Percentiles rank a stretch among this genome's conserved stretches.
phyloP scores from a whole-genome alignment of 768 basidiomycete genomes.

The Amanita rimosa region DNA sequence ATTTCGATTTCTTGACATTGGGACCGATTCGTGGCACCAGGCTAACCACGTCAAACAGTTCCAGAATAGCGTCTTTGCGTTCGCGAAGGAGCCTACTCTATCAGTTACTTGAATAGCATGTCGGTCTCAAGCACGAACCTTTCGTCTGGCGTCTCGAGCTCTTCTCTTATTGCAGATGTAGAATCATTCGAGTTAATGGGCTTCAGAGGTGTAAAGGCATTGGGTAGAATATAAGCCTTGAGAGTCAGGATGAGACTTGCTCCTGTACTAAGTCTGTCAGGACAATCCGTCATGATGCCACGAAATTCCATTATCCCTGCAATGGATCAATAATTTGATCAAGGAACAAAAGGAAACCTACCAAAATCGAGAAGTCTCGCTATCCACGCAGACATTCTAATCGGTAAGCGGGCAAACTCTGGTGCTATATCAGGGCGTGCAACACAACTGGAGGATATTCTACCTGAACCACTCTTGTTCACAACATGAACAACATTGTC shows the following conservation, averaged over 20 bases:
- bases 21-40: conserved; percentile 52
- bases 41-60: conserved; percentile 62
- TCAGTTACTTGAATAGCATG: neutral
- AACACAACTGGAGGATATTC: neutral
- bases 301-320: conserved; percentile 57
- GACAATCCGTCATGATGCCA: conserved; percentile 71
- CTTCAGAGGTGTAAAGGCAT: conserved; percentile 51
- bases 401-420: conserved; percentile 75
- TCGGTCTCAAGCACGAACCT: conserved; percentile 21
- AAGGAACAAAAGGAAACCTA: conserved; percentile 15
- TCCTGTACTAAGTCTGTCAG: conserved; percentile 58
- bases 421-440: conserved; percentile 6
- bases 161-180: conserved; percentile 52
- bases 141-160: conserved; percentile 72
- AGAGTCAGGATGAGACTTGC: conserved; percentile 70
- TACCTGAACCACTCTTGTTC: conserved; percentile 53
- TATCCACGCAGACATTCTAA: conserved; percentile 62
- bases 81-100: conserved; percentile 48
- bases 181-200: conserved; percentile 20
- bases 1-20: conserved; percentile 19
- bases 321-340: neutral
- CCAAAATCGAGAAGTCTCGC: conserved; percentile 65
- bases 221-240: conserved; percentile 53
- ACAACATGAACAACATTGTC: conserved; percentile 60
- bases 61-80: conserved; percentile 63